Base-by-base conservation (phyloP, 2,329 filamentous ascomycete species). In the Cytospora mali region DNA sequence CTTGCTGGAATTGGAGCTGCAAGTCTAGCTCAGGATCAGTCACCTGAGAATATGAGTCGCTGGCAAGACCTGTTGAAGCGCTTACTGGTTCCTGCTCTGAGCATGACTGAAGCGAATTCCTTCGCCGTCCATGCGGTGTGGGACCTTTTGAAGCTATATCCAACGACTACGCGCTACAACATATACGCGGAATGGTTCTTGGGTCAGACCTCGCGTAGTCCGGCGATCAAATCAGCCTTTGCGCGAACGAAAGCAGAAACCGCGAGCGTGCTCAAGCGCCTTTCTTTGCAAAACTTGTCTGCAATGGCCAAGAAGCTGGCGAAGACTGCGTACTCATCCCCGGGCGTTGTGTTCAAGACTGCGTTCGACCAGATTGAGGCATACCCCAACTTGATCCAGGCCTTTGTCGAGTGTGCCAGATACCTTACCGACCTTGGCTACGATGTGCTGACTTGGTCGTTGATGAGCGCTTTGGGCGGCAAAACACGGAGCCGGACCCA, bases 131-230 rank as follows among this genome's bases (percentile, higher is more conserved):
- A 94, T 68, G 91, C 95, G 61, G 86, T 97, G 2, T 99, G 91
- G 81, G 88, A 90, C 61, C 82, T 99, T 14, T 81, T 98, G 65
- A 89, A 88, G 69, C 81, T 88, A 57, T 98, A 92, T 72, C 87
- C 94, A 0, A 87, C 89, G 14, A 83, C 87, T 1, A 86, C 86
- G 10, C 86, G 95, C 64, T 99, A 94, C 77, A 88, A 86, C 55
- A 91, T 99, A 71, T 99, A 99, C 72, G 87, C 92, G 0, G 93
- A 97, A 74, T 99, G 95, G 92, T 94, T 92, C 69, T 88, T 87
- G 67, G 92, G 93, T 4, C 84, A 88, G 67, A 91, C 84, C 2
- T 95, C 92, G 6, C 84, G 92, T 33, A 76, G 90, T 28, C 89
- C 92, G 4, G 88, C 92, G 53, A 90, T 98, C 75, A 88, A 88